phyloP scores from a whole-genome alignment of 495 filamentous ascomycete species.

The Extremus antarcticus region DNA sequence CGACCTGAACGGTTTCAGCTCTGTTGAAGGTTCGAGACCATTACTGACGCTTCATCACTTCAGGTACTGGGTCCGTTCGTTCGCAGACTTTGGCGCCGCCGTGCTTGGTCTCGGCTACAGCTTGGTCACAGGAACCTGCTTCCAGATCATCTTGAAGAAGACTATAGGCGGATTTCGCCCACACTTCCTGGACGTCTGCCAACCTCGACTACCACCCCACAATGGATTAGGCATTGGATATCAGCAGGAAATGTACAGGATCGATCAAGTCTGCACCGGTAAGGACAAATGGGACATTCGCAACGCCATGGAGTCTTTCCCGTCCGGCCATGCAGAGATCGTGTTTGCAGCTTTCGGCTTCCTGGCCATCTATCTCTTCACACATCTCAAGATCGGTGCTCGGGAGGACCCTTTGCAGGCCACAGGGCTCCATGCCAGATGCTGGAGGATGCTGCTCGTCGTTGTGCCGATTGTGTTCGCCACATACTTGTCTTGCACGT shows the following conservation, averaged over 20 bases:
- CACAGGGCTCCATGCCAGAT: not conserved
- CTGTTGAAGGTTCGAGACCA: no score
- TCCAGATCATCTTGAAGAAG: constrained; percentile 48
- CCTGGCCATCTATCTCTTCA: constrained; percentile 52
- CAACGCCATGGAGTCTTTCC: constrained; percentile 44
- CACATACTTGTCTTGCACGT: constrained; percentile 8
- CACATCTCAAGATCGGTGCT: constrained; percentile 44
- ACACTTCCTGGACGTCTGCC: constrained; percentile 47
- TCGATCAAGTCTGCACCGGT: constrained; percentile 37
- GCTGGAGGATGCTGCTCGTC: constrained; percentile 34
- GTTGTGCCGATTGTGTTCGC: constrained; percentile 32
- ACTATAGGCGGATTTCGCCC: constrained; percentile 49
- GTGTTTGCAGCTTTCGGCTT: constrained; percentile 50
- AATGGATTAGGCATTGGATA: not conserved
- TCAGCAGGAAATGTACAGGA: constrained; percentile 27
- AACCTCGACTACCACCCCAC: constrained; percentile 26
- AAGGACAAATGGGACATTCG: constrained; percentile 39
- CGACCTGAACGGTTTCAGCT: no score
- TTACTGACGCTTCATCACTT: no score
- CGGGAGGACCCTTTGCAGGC: constrained; percentile 21
- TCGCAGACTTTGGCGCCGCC: not conserved
- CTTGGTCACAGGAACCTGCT: not conserved
- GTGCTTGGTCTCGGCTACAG: not conserved
- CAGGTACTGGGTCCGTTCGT: not conserved
- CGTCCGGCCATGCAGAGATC: constrained; percentile 47